Evolutionary conservation across 495 filamentous ascomycete species (phyloP), one percentile per base, ranked within the genome.

Genomic region (Daldinia caldariorum): DNA sequence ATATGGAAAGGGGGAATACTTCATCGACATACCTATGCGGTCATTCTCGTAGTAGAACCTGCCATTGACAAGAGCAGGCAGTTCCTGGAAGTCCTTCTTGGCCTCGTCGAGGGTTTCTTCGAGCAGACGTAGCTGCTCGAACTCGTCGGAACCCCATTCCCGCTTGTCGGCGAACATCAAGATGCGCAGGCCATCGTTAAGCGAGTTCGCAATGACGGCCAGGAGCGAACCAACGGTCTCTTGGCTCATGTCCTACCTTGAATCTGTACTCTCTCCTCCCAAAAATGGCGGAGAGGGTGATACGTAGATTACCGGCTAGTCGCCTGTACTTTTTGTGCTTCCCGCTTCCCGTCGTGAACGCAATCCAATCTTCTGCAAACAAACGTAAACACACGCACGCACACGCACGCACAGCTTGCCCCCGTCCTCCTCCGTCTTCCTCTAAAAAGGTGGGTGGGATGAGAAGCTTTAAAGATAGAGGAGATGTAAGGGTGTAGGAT

Each of bases 161-260:
- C 81, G 79, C 72, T 85, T 83, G 77, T 84, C 83, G 71, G 82
- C 82, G 63, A 81, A 81, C 80, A 79, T 79, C 71, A 85, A 67
- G 60, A 80, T 78, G 66, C 81, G 80, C 63, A 83, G 74, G 50
- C 77, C 78, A 66, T 82, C 78, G 67, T 72, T 76, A 67, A 84
- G 75, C 61, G 74, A 76, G 56, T 75, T 80, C 51, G 82, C 83
- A 68, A 85, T 83, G 72, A 70, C 67, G 69, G 82, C 82, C 61
- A 85, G 80, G 58, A 83, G 79, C 47, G 79, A 77, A 56, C 83
- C 83, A 67, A 85, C 80, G 41, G 82, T 84, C 71, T 82, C 80
- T 77, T 72, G 63, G 70, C 71, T 77, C 75, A 76, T 76, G 50
- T 76, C 74, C 72, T 66, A 43, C 16, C n/a, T 22, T 22, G 43